Conservation (phyloP, 257 asterid species). For the Ilex aquifolium region DNA sequence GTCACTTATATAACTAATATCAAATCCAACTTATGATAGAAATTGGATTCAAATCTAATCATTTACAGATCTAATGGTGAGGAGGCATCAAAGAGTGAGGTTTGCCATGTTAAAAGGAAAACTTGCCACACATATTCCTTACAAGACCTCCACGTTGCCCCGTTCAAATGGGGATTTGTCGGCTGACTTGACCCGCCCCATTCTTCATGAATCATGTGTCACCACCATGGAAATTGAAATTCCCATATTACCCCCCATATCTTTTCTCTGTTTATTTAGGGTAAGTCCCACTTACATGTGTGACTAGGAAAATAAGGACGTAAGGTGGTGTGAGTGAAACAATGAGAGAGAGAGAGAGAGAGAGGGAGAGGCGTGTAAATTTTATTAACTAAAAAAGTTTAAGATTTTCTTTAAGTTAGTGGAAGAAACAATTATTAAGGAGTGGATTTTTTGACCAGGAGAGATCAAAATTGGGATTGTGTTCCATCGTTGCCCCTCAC, state of each 20-base stretch:
- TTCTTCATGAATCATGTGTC: not conserved
- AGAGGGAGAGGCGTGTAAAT: conserved; percentile 8
- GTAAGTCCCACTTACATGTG: too few species aligned
- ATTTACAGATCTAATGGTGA: too few species aligned
- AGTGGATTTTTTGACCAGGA: conserved; percentile 18
- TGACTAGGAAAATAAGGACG: too few species aligned
- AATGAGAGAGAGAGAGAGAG: not conserved
- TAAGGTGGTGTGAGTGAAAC: too few species aligned
- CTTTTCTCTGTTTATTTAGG: too few species aligned
- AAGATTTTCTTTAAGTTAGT: conserved; percentile 4
- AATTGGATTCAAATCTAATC: too few species aligned
- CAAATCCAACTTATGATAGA: too few species aligned
- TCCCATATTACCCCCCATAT: too few species aligned
- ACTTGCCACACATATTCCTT: conserved; percentile 14
- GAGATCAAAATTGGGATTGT: conserved; percentile 20
- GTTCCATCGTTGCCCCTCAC: conserved; percentile 40
- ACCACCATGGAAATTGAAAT: not conserved
- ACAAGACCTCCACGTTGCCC: conserved; percentile 23
- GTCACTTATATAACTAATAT: too few species aligned
- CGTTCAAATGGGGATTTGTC: conserved; percentile 30
- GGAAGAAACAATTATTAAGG: conserved; percentile 26
- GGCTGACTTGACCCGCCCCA: conserved; percentile 13
- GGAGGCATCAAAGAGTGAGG: too few species aligned
- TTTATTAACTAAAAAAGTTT: conserved; percentile 5
- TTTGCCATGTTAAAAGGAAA: conserved; percentile 6